Base-by-base conservation (phyloP, 129 eudicot genomes). In the Oenanthe sinensis region DNA sequence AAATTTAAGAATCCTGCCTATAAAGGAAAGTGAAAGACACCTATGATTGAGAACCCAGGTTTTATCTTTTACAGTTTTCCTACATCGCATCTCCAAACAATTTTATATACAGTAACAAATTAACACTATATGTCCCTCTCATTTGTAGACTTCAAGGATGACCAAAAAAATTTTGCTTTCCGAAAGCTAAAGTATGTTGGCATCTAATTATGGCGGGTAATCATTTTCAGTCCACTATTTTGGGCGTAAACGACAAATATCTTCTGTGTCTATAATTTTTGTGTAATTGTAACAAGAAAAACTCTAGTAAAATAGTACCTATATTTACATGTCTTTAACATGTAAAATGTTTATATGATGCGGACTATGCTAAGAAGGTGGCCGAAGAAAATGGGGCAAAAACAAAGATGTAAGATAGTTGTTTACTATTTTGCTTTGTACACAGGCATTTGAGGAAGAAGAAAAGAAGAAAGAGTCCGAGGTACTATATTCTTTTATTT, bases 11-110 rank as follows among this genome's bases (percentile, higher is more conserved):
- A 94, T 86, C 98, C 98, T 42, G n/a, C 90, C 97, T 91, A 81
- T 91, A 83, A 90, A 86, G 98, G 98, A 48, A 94, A 94, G 82
- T 94, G 97, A 97, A 91, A 94, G 96, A 97, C 97, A 81, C 96
- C 98, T 42, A 68, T 87, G 98, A 94, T 94, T 87, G 98, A 90
- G 85, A 94, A 94, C 92, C 98, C 98, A 80, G 98, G 98, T 94
- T 49, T 36, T 68, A 19, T 49, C 76, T 28, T 69, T 52, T 0
- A 71, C 0, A 0, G 14, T 46, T 26, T 28, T 4, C 11, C 6
- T 45, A 26, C 5, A 45, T 74, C 6, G 14, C 3, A 26, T 74
- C 24, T 45, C 77, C 24, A 24, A 15, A 3, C 46, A 47, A 10
- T 11, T 8, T 40, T 46, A 4, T 20, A 24, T 24, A 28, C 4